Evolutionary conservation across 2,329 filamentous ascomycete genomes (phyloP), one percentile per base, ranked within the genome.

Genomic region (Botrytis byssoidea): DNA sequence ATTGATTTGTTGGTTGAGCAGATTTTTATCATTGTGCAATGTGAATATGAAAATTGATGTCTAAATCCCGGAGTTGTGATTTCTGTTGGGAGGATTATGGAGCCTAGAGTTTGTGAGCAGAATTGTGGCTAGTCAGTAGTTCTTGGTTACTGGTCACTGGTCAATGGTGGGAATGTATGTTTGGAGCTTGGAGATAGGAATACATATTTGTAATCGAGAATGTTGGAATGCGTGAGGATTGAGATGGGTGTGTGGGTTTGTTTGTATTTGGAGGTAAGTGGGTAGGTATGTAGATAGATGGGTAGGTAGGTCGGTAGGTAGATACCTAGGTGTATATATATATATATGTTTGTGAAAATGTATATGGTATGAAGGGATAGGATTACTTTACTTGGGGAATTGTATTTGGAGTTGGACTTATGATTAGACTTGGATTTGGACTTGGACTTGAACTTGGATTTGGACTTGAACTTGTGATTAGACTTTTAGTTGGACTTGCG

Each of bases 91-190:
- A 12, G 25, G 6, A n/a, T 16, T 6, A 6, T 55, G 25, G 5
- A 7, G 12, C 3, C 2, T 16, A 25, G 12, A 12, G 5, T n/a
- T n/a, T n/a, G 48, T 7, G 25, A 55, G 48, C 5, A n/a, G 48
- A 55, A 12, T n/a, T 0, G 9, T 25, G 1, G 0, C 9, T 48
- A 1, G 20, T 9, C 9, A 0, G 20, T 25, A 10, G 8, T 22
- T 48, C 4, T 8, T 46, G 2, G 20, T 25, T 25, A 10, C 8
- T 48, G 2, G 20, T 51, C 4, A 9, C 25, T 16, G 12, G 10
- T 51, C 4, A n/a, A 12, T 51, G 48, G 12, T 55, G 48, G 48
- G 25, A n/a, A 25, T 55, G 48, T 20, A n/a, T n/a, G n/a, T n/a
- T n/a, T n/a, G 9, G 25, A 55, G 25, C 12, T n/a, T n/a, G 6